Base-by-base conservation (phyloP, 2,329 filamentous ascomycete species). In the Ophiobolus disseminans region DNA sequence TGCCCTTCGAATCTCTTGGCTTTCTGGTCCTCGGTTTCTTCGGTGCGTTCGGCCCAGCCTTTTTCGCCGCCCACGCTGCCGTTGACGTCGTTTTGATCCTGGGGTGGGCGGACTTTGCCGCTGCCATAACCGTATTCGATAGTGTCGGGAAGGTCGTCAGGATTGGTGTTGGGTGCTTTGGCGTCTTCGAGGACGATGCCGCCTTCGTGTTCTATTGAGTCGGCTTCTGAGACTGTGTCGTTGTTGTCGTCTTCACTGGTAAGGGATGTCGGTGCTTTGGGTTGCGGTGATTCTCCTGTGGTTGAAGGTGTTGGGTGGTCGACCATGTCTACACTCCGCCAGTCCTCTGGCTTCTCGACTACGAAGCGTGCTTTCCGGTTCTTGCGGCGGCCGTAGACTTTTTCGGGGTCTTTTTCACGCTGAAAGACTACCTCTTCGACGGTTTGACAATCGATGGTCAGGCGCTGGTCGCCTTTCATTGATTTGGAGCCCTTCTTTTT, bases 51-150 rank as follows among this genome's bases (percentile, higher is more conserved):
- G 4, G 79, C 79, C 52, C 76, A 69, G 0, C 82, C 80, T 47
- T 81, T 82, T 55, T 84, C 82, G 1, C 82, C 82, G 14, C 81
- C 77, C 0, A 83, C 75, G 48, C 80, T 82, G 34, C 79, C 80
- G 40, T 85, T 84, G 50, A 84, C 79, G 36, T 82, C 76, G 7
- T 80, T 80, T 23, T 73, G 55, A 1, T 58, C 58, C 48, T 79
- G 76, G 0, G 76, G 67, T 0, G 76, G 75, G 3, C 77, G 68
- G 5, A 73, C 40, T 31, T 68, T 68, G 3, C 68, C 69, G 7
- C 62, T 55, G 22, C 68, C 66, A 35, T 59, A 69, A 19, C 60
- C 62, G 44, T 64, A 67, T 11, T 59, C 50, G n/a, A 62, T 25
- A 0, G 44, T 10, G 14, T 65, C 62, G 2, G 55, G 48, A 6